Base-by-base conservation (phyloP, 495 filamentous ascomycete species). In the Delitschia confertaspora region DNA sequence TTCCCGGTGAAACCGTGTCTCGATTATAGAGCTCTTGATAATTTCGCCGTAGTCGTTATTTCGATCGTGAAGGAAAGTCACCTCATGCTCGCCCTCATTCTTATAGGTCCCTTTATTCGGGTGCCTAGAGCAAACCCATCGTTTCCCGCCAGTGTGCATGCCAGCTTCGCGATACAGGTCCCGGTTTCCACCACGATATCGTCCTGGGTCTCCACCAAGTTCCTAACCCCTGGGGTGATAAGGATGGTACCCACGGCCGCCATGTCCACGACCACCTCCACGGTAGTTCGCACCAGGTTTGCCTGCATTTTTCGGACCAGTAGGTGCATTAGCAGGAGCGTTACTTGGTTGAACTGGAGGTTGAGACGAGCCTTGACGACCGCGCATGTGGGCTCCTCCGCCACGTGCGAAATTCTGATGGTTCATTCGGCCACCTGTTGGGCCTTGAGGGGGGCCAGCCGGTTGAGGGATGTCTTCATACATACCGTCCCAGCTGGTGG, bases 401-500 rank as follows among this genome's bases (percentile, higher is more conserved):
- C 25, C 57, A 58, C 53, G 59, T 48, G 30, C 41, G 16, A 47
- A 40, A 16, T 38, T 29, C 34, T 35, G 36, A 16, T 18, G 43
- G 49, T 18, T 34, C 33, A 75, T 70, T 31, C 75, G 70, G 37
- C 69, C 67, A 20, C 71, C 65, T 33, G 72, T 68, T 17, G 73
- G 72, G 35, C 74, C 74, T 3, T 63, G 60, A 10, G 55, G 55
- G 37, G 69, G 69, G 42, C 80, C 74, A 43, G 80, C 78, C 6
- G 88, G 88, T 56, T 88, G 87, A 17, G 93, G 93, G 1, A 94
- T 87, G 60, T 95, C 91, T 60, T 98, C 91, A 62, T 98, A 98
- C 91, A 98, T 98, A 42, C 91, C 91, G 63, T 98, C 91, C 89
- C 91, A 96, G 17, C 81, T 86, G 17, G 84, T 88, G 18, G 82